phyloP scores from a whole-genome alignment of 768 basidiomycete species.

The Cantharellus anzutake region DNA sequence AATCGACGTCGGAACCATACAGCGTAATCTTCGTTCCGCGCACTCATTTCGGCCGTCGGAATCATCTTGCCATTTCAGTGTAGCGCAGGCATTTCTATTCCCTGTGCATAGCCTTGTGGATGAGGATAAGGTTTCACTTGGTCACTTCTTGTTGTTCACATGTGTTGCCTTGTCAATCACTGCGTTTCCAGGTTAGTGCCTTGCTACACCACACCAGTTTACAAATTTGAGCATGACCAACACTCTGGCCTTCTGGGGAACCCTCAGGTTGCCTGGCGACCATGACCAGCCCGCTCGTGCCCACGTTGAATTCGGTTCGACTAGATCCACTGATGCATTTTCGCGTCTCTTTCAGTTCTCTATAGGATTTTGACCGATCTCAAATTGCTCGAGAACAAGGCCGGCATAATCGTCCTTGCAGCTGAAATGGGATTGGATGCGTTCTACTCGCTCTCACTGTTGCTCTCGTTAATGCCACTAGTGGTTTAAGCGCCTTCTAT shows the following conservation, averaged over 20 bases:
- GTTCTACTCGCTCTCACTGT: constrained; percentile 67
- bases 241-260: too few species aligned
- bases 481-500: constrained; percentile 59
- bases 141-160: constrained; percentile 71
- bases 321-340: background rate
- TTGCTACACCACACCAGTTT: background rate
- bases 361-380: constrained; percentile 61
- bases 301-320: background rate
- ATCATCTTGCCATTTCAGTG: constrained; percentile 62
- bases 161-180: constrained; percentile 71
- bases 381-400: constrained; percentile 63
- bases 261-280: too few species aligned
- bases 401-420: constrained; percentile 66
- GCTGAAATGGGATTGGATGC: constrained; percentile 74
- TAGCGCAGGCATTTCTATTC: constrained; percentile 48
- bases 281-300: too few species aligned
- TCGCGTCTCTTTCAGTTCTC: constrained; percentile 24
- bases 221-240: too few species aligned
- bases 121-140: constrained; percentile 34
- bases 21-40: constrained; percentile 13
- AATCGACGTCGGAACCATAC: constrained; percentile 38
- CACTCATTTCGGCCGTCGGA: constrained; percentile 43
- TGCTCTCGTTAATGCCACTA: constrained; percentile 61
- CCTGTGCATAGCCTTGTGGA: constrained; percentile 51
- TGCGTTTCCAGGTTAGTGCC: constrained; percentile 34